Evolutionary conservation across 257 asterid species (phyloP).

Genomic region (Handroanthus guayacan): DNA sequence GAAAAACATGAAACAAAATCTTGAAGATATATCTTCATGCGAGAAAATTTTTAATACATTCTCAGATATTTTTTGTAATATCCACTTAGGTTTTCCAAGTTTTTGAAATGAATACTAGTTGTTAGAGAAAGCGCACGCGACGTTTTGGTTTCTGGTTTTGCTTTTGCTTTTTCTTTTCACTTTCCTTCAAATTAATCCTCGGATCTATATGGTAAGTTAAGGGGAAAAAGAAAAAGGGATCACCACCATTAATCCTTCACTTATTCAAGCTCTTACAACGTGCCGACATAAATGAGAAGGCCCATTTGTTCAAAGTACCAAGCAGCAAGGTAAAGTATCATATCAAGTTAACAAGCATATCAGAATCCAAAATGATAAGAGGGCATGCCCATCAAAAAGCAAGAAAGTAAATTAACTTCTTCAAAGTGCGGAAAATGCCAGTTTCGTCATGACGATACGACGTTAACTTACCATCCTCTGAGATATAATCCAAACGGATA

Average conservation of each 20-base stretch:
- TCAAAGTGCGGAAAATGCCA: not conserved
- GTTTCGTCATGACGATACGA: not conserved
- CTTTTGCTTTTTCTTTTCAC: not conserved
- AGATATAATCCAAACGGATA: constrained; percentile 19
- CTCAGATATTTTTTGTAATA: not conserved
- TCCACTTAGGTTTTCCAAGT: constrained; percentile 16
- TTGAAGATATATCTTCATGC: not conserved
- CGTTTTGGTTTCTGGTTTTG: not conserved
- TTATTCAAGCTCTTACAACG: not conserved
- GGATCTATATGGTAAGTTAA: not conserved
- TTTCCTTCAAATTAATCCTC: not conserved
- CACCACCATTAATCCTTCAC: not conserved
- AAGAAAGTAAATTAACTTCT: constrained; percentile 4
- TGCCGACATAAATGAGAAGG: not conserved
- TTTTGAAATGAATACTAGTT: not conserved
- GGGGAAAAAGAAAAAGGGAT: not conserved
- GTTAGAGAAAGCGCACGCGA: not conserved
- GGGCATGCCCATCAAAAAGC: not conserved
- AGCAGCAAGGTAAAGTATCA: constrained; percentile 17
- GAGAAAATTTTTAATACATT: not conserved
- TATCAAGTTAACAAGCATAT: constrained; percentile 17
- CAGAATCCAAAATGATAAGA: constrained; percentile 5
- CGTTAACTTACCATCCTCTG: not conserved
- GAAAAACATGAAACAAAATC: not conserved
- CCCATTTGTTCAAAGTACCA: not conserved